Evolutionary conservation across 2,329 filamentous ascomycete genomes (phyloP).

Genomic region (Sporothrix brasiliensis): DNA sequence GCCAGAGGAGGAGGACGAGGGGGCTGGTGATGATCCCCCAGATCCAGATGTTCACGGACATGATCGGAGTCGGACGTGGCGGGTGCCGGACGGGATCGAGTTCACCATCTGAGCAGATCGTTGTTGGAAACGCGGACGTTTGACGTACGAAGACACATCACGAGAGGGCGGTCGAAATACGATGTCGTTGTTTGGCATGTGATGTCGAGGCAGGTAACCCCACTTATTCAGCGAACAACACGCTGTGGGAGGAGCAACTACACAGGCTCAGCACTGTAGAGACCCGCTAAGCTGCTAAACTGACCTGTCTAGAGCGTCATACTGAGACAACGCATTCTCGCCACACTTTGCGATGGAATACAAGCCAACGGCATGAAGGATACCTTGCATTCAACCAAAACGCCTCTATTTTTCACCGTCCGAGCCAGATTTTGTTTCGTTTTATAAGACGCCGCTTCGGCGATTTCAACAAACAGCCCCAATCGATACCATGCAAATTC

Average conservation of each 20-base stretch:
- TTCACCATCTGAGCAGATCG: background rate
- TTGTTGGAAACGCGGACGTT: background rate
- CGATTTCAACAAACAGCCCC: background rate
- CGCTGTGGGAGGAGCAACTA: background rate
- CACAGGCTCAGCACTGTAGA: background rate
- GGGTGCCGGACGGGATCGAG: conserved; percentile 5
- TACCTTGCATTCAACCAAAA: background rate
- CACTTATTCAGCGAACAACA: background rate
- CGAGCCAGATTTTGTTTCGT: background rate
- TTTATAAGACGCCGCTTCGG: background rate
- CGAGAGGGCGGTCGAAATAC: background rate
- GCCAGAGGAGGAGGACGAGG: conserved; percentile 32
- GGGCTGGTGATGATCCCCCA: conserved; percentile 33
- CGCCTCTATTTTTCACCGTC: background rate
- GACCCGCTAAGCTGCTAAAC: background rate
- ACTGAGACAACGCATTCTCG: background rate
- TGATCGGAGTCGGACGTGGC: conserved; percentile 2
- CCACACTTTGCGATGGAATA: background rate
- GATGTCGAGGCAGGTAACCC: background rate
- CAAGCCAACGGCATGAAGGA: no score
- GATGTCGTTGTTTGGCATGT: conserved; percentile 23
- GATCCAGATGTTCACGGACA: conserved; percentile 33
- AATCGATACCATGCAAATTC: background rate
- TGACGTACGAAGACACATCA: background rate
- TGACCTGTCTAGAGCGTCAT: background rate